These are phyloP conservation scores for Linnemannia zychae DNA, from an alignment of 192 early-diverging fungal genomes.

Conservation along the genomic window DNA sequence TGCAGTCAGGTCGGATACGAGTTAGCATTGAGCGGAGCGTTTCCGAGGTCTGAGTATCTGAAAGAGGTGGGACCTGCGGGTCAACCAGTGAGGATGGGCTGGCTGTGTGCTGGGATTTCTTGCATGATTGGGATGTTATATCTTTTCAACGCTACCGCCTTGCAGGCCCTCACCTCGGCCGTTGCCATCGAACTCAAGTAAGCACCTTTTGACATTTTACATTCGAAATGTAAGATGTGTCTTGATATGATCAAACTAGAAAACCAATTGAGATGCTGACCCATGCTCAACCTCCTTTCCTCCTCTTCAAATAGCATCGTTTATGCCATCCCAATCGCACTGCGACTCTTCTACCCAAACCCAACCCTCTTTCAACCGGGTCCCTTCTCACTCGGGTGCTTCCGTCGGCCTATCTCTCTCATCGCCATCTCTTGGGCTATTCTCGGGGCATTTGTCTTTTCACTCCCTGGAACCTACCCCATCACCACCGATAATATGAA, in stretches of 20 bases:
- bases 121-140: slow-evolving; percentile 27
- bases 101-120: slow-evolving; percentile 31
- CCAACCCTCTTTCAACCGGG: slow-evolving; percentile 50
- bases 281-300: neutral
- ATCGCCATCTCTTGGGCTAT: slow-evolving; percentile 50
- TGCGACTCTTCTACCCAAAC: slow-evolving; percentile 37
- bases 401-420: slow-evolving; percentile 13
- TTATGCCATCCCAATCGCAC: slow-evolving; percentile 25
- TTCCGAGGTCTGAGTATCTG: slow-evolving; percentile 35
- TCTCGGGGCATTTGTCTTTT: slow-evolving; percentile 40
- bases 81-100: slow-evolving; percentile 37
- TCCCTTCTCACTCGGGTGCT: slow-evolving; percentile 51
- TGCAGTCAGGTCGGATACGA: slow-evolving; percentile 37
- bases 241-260: neutral
- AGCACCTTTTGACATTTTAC: neutral
- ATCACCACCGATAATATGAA: slow-evolving; percentile 58
- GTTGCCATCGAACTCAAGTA: slow-evolving; percentile 49
- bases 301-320: slow-evolving; percentile 14
- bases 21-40: slow-evolving; percentile 24
- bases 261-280: neutral
- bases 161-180: slow-evolving; percentile 33
- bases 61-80: slow-evolving; percentile 12
- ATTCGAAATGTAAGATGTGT: neutral
- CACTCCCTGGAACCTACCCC: slow-evolving; percentile 43
- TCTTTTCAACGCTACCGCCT: slow-evolving; percentile 20